These are phyloP conservation scores for Nakazawaea ishiwadae DNA, from an alignment of 805 yeast species.

Conservation along the genomic window DNA sequence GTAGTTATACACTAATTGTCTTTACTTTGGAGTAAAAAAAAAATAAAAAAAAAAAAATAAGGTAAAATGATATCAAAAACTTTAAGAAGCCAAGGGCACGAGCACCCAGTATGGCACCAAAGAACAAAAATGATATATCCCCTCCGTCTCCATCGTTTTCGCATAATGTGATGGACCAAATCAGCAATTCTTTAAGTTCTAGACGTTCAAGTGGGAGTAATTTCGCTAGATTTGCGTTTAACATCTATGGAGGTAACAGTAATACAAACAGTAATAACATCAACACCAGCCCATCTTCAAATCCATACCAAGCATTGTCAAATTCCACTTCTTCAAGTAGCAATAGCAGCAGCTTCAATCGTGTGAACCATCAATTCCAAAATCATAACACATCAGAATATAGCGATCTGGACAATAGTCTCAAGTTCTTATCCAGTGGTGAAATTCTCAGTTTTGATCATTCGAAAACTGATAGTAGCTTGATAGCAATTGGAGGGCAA, in stretches of 20 bases:
- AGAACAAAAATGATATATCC: slow-evolving; percentile 4
- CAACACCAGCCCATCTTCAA: slow-evolving; percentile 4
- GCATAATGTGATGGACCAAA: slow-evolving; percentile 13
- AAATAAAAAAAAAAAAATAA: not conserved
- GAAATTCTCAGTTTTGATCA: slow-evolving; percentile 31
- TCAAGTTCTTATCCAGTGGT: slow-evolving; percentile 25
- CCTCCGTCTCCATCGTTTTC: slow-evolving; percentile 9
- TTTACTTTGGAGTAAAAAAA: not conserved
- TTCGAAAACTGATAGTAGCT: slow-evolving; percentile 27
- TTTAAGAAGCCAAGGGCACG: not conserved
- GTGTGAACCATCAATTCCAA: slow-evolving; percentile 22
- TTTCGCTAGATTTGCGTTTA: slow-evolving; percentile 54
- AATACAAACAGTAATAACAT: slow-evolving; percentile 16
- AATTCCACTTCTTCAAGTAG: slow-evolving; percentile 16
- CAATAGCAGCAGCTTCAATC: slow-evolving; percentile 17
- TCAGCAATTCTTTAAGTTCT: slow-evolving; percentile 15
- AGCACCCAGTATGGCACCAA: not conserved
- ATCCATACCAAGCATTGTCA: slow-evolving; percentile 10
- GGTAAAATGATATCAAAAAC: not conserved
- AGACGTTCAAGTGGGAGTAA: slow-evolving; percentile 25
- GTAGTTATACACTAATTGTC: not conserved
- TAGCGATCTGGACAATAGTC: slow-evolving; percentile 17
- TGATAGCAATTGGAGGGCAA: slow-evolving; percentile 38
- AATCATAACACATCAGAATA: slow-evolving; percentile 23
- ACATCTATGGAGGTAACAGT: slow-evolving; percentile 44